Conservation (phyloP, 1,284 basidiomycete genomes). For the Ustilago loliicola region DNA sequence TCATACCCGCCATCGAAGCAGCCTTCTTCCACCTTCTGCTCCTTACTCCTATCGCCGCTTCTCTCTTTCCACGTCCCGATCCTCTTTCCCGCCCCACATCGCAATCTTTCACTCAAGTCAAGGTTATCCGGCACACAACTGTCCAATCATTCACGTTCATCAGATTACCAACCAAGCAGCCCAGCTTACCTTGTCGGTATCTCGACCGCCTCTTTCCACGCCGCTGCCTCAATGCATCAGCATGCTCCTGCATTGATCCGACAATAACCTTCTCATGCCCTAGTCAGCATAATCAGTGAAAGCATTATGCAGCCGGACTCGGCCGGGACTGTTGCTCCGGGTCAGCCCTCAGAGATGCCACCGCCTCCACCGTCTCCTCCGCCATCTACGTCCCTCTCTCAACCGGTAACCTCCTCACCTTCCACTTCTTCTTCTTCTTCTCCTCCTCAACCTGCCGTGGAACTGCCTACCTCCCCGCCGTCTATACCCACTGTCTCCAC, state of each 20-base stretch:
- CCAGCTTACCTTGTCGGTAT: neutral
- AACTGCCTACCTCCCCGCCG: neutral
- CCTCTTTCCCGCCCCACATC: neutral
- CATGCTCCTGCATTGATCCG: slow-evolving; percentile 1
- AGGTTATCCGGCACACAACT: slow-evolving; percentile 2
- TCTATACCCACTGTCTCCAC: slow-evolving; percentile 15
- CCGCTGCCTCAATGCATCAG: neutral
- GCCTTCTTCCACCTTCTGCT: neutral
- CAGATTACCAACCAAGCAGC: neutral
- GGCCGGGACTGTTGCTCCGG: neutral
- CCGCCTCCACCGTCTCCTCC: slow-evolving; percentile 16
- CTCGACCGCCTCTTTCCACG: neutral
- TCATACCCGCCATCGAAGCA: neutral
- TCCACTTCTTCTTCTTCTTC: neutral
- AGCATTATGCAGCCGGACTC: neutral
- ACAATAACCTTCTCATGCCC: neutral
- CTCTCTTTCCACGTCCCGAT: neutral
- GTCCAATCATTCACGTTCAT: slow-evolving; percentile 6
- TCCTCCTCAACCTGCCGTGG: neutral
- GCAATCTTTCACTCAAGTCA: neutral
- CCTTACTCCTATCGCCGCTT: neutral
- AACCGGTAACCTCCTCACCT: neutral
- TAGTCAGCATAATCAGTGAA: neutral
- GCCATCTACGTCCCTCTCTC: slow-evolving; percentile 18
- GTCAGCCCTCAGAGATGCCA: slow-evolving; percentile 6